Conservation (phyloP, 2,329 filamentous ascomycete species). For the Alternaria metachromatica region DNA sequence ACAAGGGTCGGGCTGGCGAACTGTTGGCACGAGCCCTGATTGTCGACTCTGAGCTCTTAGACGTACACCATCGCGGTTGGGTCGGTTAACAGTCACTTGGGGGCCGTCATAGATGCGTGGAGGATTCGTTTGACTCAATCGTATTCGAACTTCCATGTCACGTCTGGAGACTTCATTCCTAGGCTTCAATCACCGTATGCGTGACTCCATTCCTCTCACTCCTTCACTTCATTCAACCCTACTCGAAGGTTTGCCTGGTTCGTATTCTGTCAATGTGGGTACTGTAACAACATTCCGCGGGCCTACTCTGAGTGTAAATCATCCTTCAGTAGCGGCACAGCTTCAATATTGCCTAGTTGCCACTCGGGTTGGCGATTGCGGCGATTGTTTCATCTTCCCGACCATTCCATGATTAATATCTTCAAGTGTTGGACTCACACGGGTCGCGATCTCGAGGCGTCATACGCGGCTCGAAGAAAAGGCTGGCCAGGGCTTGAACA, state of each 20-base stretch:
- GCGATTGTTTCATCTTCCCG: slow-evolving; percentile 2
- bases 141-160: neutral
- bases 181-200: neutral
- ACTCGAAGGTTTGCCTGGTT: neutral
- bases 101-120: neutral
- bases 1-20: neutral
- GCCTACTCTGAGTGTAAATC: neutral
- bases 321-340: neutral
- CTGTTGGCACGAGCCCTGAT: neutral
- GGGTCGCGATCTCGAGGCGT: neutral
- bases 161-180: neutral
- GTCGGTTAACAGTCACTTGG: neutral
- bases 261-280: neutral
- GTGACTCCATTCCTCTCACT: neutral
- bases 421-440: neutral
- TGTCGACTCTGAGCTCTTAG: neutral
- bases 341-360: neutral
- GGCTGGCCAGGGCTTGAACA: slow-evolving; percentile 7
- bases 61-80: neutral
- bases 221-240: neutral
- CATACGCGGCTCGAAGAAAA: slow-evolving; percentile 7
- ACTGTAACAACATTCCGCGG: neutral
- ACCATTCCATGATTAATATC: slow-evolving; percentile 2
- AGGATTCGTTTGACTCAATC: neutral
- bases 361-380: neutral